These are phyloP conservation scores for Pinus albicaulis DNA, from an alignment of 75 land plant genomes.

Conservation along the genomic window DNA sequence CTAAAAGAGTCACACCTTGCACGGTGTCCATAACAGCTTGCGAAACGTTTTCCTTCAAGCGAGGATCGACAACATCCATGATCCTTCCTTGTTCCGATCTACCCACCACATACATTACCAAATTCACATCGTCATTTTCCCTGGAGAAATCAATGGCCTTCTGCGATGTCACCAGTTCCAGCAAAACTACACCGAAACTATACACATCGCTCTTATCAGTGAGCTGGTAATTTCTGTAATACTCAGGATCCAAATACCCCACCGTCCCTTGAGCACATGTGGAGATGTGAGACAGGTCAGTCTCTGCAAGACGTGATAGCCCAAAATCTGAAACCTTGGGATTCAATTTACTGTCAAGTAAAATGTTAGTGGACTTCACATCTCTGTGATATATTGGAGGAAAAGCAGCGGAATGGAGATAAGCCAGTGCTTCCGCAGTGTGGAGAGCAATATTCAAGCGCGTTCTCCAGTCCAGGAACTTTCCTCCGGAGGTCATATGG, in stretches of 20 bases:
- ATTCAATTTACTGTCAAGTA: neutral
- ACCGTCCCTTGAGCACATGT: too few relatives aligned
- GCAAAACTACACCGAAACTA: too few relatives aligned
- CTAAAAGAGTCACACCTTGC: neutral
- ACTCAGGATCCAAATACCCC: too few relatives aligned
- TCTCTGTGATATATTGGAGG: constrained; percentile 57
- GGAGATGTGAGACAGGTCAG: constrained; percentile 26
- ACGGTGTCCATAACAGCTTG: neutral
- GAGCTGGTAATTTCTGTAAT: too few relatives aligned
- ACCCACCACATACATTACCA: constrained; percentile 2
- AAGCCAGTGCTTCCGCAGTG: too few relatives aligned
- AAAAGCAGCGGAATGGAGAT: too few relatives aligned
- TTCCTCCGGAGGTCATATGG: too few relatives aligned
- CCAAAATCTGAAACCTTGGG: constrained; percentile 40
- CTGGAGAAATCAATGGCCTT: constrained; percentile 14
- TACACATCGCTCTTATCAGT: too few relatives aligned
- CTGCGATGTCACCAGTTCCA: too few relatives aligned
- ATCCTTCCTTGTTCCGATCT: neutral
- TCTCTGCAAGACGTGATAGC: constrained; percentile 18
- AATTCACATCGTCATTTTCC: constrained; percentile 10
- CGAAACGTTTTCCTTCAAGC: neutral
- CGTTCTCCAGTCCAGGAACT: constrained; percentile 25
- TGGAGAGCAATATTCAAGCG: constrained; percentile 39
- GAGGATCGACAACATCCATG: too few relatives aligned
- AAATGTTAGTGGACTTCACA: constrained; percentile 65